These are phyloP conservation scores for Tricholoma sp. DNA, from an alignment of 768 basidiomycete genomes.

Conservation along the genomic window DNA sequence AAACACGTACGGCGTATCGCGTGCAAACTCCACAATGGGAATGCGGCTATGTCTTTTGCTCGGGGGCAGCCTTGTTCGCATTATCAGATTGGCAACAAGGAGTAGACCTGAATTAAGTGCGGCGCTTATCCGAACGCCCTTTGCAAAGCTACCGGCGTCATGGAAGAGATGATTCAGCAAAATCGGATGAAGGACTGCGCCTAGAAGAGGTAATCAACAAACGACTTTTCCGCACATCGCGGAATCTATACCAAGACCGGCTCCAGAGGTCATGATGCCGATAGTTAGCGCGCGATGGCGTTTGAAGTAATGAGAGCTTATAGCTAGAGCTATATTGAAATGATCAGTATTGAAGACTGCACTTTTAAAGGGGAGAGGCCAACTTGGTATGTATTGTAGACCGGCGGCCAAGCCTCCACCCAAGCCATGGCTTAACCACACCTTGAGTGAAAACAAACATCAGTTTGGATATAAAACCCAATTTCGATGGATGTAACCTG, in stretches of 20 bases:
- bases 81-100: background rate
- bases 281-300: too few species aligned
- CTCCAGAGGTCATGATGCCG: too few species aligned
- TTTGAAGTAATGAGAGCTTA: slow-evolving; percentile 7
- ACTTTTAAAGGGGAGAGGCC: background rate
- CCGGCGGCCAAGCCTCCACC: slow-evolving; percentile 40
- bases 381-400: slow-evolving; percentile 22
- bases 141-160: slow-evolving; percentile 22
- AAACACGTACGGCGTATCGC: slow-evolving; percentile 39
- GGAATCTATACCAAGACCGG: too few species aligned
- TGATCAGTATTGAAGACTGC: background rate
- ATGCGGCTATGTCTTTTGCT: slow-evolving; percentile 18
- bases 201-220: too few species aligned
- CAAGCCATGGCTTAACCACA: slow-evolving; percentile 41
- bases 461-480: background rate
- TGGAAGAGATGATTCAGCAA: slow-evolving; percentile 54
- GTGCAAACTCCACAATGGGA: slow-evolving; percentile 28
- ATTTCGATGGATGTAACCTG: slow-evolving; percentile 21
- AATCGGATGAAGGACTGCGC: slow-evolving; percentile 43
- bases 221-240: too few species aligned
- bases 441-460: slow-evolving; percentile 9
- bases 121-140: slow-evolving; percentile 2
- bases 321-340: slow-evolving; percentile 27
- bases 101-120: background rate
- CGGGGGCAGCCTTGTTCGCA: slow-evolving; percentile 12